These are phyloP conservation scores for Fraxinus cuspidata DNA, from an alignment of 257 asterid genomes.

Conservation along the genomic window DNA sequence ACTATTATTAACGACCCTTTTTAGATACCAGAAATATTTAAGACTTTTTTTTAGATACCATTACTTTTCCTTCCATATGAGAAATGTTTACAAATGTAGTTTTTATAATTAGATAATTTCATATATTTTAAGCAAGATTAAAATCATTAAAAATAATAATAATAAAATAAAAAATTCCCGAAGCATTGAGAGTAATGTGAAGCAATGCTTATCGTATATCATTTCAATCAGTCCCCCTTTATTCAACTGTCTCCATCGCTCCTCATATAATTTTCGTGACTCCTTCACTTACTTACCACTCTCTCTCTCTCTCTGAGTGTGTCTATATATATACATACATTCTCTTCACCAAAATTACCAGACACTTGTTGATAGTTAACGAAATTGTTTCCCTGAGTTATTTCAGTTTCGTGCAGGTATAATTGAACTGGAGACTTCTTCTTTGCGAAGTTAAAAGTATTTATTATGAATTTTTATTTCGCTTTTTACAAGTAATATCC, in stretches of 20 bases:
- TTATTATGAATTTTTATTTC: not conserved
- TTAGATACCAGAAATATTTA: too few species aligned
- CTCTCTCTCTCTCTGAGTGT: not conserved
- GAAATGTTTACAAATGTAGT: too few species aligned
- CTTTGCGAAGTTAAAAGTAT: not conserved
- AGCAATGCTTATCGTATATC: not conserved
- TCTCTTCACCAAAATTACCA: not conserved
- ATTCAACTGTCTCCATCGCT: not conserved
- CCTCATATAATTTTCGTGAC: not conserved
- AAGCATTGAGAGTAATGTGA: not conserved
- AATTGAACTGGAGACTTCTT: not conserved
- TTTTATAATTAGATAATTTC: too few species aligned
- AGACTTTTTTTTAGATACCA: too few species aligned
- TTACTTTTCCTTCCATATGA: too few species aligned
- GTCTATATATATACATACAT: not conserved
- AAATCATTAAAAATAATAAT: not conserved
- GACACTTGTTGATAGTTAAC: not conserved
- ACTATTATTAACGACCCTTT: too few species aligned
- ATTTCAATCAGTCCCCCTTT: not conserved
- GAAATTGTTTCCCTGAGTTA: not conserved
- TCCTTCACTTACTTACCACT: not conserved
- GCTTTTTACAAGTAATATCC: not conserved
- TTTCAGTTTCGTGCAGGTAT: not conserved
- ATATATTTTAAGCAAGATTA: too few species aligned
- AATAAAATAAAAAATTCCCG: not conserved